These are phyloP conservation scores for Dothideomycetidae sp. DNA, from an alignment of 2,329 filamentous ascomycete genomes.

Conservation along the genomic window DNA sequence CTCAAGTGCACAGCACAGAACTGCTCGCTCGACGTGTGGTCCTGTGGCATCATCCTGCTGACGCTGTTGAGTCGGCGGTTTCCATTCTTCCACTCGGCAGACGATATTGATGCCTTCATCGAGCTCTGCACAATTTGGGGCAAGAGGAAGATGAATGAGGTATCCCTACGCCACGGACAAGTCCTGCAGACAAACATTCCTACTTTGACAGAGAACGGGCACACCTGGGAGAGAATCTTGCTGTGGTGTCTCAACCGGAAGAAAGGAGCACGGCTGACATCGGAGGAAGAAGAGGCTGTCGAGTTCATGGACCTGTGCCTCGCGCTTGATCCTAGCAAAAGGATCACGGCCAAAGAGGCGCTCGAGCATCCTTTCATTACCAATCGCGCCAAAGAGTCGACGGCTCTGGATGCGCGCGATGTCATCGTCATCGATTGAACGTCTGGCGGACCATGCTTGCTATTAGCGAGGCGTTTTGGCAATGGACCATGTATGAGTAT, in stretches of 20 bases:
- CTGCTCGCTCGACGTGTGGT: constrained; percentile 90
- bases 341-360: constrained; percentile 63
- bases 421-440: constrained; percentile 30
- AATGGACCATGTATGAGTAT: constrained; percentile 3
- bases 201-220: constrained; percentile 72
- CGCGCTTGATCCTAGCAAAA: constrained; percentile 58
- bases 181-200: constrained; percentile 88
- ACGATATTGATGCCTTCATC: constrained; percentile 94
- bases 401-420: constrained; percentile 3
- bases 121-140: constrained; percentile 96
- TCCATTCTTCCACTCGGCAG: constrained; percentile 97
- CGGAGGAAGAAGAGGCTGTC: constrained; percentile 59
- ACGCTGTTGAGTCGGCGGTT: constrained; percentile 86
- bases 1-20: constrained; percentile 95
- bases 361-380: constrained; percentile 52
- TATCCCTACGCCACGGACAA: constrained; percentile 73
- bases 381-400: constrained; percentile 16
- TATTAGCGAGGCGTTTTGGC: constrained; percentile 3
- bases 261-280: constrained; percentile 40
- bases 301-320: constrained; percentile 58
- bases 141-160: constrained; percentile 64
- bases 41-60: constrained; percentile 88
- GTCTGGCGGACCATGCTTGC: neutral
- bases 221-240: constrained; percentile 83
- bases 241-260: constrained; percentile 78